Base-by-base conservation (phyloP, 805 yeast genomes). In the Metschnikowia bowlesiae region DNA sequence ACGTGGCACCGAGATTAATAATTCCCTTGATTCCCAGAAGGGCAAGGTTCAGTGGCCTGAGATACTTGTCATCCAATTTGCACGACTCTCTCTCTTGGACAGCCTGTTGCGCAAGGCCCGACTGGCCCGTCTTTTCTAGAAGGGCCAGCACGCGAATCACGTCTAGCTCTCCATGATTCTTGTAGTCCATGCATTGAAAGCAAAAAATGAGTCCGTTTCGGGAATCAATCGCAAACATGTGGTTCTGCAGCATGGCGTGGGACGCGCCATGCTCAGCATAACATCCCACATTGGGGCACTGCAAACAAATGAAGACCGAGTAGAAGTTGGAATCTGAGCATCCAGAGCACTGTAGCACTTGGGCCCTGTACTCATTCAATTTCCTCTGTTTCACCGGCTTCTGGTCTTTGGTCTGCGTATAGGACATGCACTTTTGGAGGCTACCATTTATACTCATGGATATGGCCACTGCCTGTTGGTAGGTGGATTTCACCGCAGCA, bases 1-100 rank as follows among this genome's bases (percentile, higher is more conserved):
- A 94, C 0, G 99, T 94, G 0, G 99, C 87, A 0, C 99, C 99
- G 84, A 92, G 82, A 65, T 92, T 92, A 46, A 89, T 84, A 58
- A 94, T 81, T 3, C 99, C 99, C 47, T 87, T 79, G 18, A 94
- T 71, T 0, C 97, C 98, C n/a, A 83, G 78, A 6, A 81, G 74
- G 1, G 91, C 85, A 47, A 77, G 78, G 58, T 62, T 68, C 18
- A 72, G 64, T 34, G 89, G 87, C 37, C 55, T 54, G 13, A 51
- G 37, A 54, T 62, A 68, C 16, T 22, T 32, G 8, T 22, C 38
- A 13, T 32, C 38, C 8, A 18, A n/a, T 6, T 22, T n/a, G 7
- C 31, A 8, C 47, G 55, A 56, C 13, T 36, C 50, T 26, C 37
- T 14, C 8, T 45, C 50, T n/a, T 31, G 41, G 22, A 37, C 47